These are phyloP conservation scores for Lepidium campestre DNA, from an alignment of 441 rosid species.

Conservation along the genomic window DNA sequence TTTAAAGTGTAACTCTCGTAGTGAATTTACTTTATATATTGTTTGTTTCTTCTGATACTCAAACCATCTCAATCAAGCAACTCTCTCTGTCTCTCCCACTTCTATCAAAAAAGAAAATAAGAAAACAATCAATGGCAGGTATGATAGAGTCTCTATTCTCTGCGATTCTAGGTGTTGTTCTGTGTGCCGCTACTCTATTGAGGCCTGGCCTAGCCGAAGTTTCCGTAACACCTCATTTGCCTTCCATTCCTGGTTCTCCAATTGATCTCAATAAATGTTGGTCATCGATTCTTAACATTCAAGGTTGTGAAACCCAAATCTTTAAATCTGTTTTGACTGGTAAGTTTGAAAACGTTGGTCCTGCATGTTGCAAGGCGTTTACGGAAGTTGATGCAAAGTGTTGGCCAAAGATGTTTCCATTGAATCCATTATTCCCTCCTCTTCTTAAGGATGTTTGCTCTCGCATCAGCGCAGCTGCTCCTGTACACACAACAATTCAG, in stretches of 20 bases:
- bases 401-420: constrained; percentile 1
- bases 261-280: neutral
- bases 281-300: neutral
- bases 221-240: neutral
- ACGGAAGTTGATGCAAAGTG: neutral
- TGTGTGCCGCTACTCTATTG: neutral
- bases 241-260: neutral
- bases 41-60: neutral
- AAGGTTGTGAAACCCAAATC: neutral
- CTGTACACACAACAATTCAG: neutral
- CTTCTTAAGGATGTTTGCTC: neutral
- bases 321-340: neutral
- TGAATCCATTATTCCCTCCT: constrained; percentile 2
- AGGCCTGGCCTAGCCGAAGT: neutral
- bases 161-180: neutral
- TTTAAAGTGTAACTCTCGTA: neutral
- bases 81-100: neutral
- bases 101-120: neutral
- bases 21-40: neutral
- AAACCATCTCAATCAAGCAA: neutral
- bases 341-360: neutral
- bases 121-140: neutral
- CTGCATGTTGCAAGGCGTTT: neutral
- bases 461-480: neutral
- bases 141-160: neutral